Percentiles rank a stretch among this genome's conserved stretches.
Evolutionary conservation across 2,329 filamentous ascomycete species (phyloP).

Genomic region (Trichoderma endophyticum): DNA sequence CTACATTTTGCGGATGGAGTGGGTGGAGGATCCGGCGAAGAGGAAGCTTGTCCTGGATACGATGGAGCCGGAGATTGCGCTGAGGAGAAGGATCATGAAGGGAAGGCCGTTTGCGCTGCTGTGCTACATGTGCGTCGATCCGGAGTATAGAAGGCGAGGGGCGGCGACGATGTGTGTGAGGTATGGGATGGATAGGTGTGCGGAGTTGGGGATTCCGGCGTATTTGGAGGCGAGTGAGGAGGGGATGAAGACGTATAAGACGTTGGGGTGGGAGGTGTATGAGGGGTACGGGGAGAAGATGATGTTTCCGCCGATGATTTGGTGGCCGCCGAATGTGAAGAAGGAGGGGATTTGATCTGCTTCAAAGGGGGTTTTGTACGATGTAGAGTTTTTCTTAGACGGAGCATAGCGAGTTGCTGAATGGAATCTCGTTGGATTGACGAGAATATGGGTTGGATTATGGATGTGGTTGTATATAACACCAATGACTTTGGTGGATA

Average conservation of each 20-base stretch:
- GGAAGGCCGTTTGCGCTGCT: slow-evolving; percentile 10
- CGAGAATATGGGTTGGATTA: background rate
- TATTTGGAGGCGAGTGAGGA: slow-evolving; percentile 21
- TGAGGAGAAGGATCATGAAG: background rate
- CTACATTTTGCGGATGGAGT: background rate
- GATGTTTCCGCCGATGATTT: slow-evolving; percentile 16
- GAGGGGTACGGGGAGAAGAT: background rate
- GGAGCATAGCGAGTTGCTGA: background rate
- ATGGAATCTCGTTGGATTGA: no score
- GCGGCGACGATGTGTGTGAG: slow-evolving; percentile 6
- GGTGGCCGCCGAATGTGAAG: slow-evolving; percentile 6
- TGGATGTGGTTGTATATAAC: background rate
- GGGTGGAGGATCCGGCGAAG: background rate
- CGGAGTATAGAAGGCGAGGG: slow-evolving; percentile 1
- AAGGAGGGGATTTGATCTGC: background rate
- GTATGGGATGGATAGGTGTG: slow-evolving; percentile 18
- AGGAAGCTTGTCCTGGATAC: background rate
- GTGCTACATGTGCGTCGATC: slow-evolving; percentile 14
- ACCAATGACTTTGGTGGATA: background rate
- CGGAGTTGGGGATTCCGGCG: slow-evolving; percentile 15
- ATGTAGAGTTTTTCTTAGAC: background rate
- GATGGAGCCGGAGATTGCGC: background rate
- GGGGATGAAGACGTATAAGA: slow-evolving; percentile 17
- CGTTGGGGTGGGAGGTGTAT: slow-evolving; percentile 13
- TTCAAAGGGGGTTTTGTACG: background rate